phyloP scores from a whole-genome alignment of 1,284 basidiomycete species.

The Pyrrhoderma noxium region DNA sequence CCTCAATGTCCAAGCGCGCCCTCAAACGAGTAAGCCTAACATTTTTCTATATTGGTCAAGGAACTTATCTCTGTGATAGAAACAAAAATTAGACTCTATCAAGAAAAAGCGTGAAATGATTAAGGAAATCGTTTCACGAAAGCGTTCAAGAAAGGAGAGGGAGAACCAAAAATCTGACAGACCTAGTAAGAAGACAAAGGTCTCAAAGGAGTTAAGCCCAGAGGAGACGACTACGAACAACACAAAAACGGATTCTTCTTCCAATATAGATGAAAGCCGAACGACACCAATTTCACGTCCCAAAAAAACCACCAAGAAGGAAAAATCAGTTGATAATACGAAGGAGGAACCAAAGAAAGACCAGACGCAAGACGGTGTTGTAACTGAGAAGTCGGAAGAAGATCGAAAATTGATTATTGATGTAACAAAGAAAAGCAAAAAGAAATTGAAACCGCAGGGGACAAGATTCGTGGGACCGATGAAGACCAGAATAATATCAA shows the following conservation, averaged over 20 bases:
- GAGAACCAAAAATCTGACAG: background rate
- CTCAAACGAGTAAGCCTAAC: constrained; percentile 42
- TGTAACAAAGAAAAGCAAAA: background rate
- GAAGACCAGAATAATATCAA: background rate
- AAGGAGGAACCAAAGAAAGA: background rate
- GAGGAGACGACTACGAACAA: too few relatives aligned
- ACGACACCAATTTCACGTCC: constrained; percentile 4
- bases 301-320: background rate
- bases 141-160: background rate
- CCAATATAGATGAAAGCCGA: constrained; percentile 11
- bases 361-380: background rate
- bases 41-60: background rate
- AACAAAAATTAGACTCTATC: constrained; percentile 32
- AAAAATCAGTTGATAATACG: background rate
- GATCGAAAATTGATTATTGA: background rate
- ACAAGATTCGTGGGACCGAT: background rate
- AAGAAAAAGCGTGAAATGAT: constrained; percentile 34
- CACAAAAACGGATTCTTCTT: too few relatives aligned
- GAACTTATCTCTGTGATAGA: constrained; percentile 28
- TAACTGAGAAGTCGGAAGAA: background rate
- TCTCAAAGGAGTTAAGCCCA: too few relatives aligned
- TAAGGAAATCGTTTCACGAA: constrained; percentile 24
- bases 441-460: background rate
- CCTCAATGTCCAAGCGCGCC: constrained; percentile 42
- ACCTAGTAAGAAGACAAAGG: background rate